These are phyloP conservation scores for Puccinia horiana DNA, from an alignment of 1,284 basidiomycete species.

Conservation along the genomic window DNA sequence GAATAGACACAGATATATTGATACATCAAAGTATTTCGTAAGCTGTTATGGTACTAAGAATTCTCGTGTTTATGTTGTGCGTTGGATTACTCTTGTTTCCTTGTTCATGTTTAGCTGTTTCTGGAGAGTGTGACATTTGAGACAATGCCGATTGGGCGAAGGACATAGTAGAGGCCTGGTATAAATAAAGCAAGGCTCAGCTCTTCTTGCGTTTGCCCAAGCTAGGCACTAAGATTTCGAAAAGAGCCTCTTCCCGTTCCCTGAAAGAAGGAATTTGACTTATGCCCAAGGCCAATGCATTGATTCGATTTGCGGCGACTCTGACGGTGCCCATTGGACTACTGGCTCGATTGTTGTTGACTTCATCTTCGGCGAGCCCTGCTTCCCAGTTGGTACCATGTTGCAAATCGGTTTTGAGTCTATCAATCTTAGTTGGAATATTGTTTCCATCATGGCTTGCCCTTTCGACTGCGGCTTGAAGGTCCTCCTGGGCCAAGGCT, in stretches of 20 bases:
- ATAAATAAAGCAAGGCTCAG: neutral
- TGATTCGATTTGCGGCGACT: constrained; percentile 35
- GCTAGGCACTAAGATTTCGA: constrained; percentile 36
- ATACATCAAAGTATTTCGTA: neutral
- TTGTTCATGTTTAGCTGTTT: neutral
- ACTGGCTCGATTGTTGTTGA: neutral
- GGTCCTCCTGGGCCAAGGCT: constrained; percentile 23
- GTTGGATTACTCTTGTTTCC: neutral
- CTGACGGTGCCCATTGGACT: constrained; percentile 32
- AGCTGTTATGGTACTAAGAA: neutral
- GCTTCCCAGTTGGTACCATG: constrained; percentile 38
- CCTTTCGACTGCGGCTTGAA: constrained; percentile 2
- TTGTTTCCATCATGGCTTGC: neutral
- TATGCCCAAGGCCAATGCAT: constrained; percentile 26
- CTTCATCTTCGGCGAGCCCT: neutral
- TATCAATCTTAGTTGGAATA: constrained; percentile 24
- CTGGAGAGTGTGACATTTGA: neutral
- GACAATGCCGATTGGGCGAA: neutral
- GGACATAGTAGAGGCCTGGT: neutral
- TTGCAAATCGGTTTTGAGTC: constrained; percentile 30
- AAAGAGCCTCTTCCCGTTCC: constrained; percentile 35
- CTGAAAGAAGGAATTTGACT: constrained; percentile 41
- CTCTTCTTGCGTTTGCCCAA: constrained; percentile 20
- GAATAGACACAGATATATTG: neutral
- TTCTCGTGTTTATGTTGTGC: neutral